phyloP scores from a whole-genome alignment of 257 asterid species.

The Anisodus acutangulus region DNA sequence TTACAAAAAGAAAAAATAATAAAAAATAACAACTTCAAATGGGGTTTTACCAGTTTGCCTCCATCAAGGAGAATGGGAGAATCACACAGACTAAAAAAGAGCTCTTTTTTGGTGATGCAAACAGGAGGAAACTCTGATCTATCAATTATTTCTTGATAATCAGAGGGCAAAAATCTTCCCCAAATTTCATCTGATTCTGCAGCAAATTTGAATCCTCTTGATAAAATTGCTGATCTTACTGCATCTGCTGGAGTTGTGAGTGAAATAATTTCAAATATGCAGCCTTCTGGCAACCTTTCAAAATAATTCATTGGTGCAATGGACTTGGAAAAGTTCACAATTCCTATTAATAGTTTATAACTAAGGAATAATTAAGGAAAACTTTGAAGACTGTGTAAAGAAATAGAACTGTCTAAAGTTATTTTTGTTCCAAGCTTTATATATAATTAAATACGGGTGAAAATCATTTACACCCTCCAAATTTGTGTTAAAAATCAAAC shows the following conservation, averaged over 20 bases:
- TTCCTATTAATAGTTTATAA: neutral
- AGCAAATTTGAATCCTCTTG: conserved; percentile 35
- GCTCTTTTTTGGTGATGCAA: conserved; percentile 42
- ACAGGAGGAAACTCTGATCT: conserved; percentile 31
- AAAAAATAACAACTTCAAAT: neutral
- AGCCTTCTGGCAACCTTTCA: conserved; percentile 39
- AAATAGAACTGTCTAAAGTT: neutral
- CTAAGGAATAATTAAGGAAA: too few relatives aligned
- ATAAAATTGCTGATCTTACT: conserved; percentile 38
- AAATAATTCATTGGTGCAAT: conserved; percentile 19
- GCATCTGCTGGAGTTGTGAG: conserved; percentile 44
- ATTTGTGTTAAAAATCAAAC: too few relatives aligned
- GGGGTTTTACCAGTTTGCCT: conserved; percentile 37
- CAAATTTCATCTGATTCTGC: conserved; percentile 44
- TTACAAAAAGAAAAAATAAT: neutral
- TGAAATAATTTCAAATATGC: conserved; percentile 45
- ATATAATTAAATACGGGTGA: neutral
- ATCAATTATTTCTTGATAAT: conserved; percentile 34
- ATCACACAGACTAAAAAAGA: conserved; percentile 38
- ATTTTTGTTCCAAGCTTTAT: neutral
- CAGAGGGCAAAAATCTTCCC: conserved; percentile 43
- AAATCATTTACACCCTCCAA: too few relatives aligned
- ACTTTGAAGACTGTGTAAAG: too few relatives aligned
- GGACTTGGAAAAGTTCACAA: neutral
- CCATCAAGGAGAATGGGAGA: conserved; percentile 38